Conservation (phyloP, 805 yeast genomes). For the Wickerhamia fluorescens region DNA sequence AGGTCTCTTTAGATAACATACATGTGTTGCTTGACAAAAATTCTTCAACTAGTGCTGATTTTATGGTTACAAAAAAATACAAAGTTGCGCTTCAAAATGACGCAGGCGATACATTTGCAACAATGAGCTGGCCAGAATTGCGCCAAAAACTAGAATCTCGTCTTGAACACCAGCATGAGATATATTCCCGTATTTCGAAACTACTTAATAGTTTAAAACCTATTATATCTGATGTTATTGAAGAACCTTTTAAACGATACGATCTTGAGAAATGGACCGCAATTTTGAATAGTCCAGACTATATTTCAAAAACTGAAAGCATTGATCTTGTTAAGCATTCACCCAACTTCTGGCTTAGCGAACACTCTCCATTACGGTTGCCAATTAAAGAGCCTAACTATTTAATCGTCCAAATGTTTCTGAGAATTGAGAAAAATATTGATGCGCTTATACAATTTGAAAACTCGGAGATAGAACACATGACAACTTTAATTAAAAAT, state of each 20-base stretch:
- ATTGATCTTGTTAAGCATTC: not conserved
- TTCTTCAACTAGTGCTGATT: no score
- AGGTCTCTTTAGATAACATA: no score
- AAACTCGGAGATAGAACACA: not conserved
- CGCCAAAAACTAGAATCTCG: conserved; percentile 3
- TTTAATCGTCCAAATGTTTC: conserved; percentile 35
- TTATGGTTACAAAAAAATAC: no score
- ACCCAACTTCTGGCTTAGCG: conserved; percentile 53
- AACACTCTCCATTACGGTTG: conserved; percentile 57
- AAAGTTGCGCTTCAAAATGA: no score
- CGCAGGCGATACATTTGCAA: no score
- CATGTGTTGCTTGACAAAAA: no score
- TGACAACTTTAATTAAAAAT: conserved; percentile 1
- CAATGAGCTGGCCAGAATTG: conserved; percentile 1
- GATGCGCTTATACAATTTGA: conserved; percentile 3
- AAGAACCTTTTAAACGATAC: conserved; percentile 37
- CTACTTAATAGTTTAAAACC: conserved; percentile 26
- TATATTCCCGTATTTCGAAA: conserved; percentile 14
- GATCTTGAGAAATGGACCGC: conserved; percentile 46
- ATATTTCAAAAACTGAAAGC: conserved; percentile 11
- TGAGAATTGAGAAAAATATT: conserved; percentile 8
- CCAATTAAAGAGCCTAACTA: conserved; percentile 68
- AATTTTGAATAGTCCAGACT: conserved; percentile 24
- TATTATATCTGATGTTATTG: conserved; percentile 27
- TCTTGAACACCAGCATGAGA: conserved; percentile 7